These are phyloP conservation scores for Phytophthora cactorum DNA, from an alignment of 352 stramenopile species.

Conservation along the genomic window DNA sequence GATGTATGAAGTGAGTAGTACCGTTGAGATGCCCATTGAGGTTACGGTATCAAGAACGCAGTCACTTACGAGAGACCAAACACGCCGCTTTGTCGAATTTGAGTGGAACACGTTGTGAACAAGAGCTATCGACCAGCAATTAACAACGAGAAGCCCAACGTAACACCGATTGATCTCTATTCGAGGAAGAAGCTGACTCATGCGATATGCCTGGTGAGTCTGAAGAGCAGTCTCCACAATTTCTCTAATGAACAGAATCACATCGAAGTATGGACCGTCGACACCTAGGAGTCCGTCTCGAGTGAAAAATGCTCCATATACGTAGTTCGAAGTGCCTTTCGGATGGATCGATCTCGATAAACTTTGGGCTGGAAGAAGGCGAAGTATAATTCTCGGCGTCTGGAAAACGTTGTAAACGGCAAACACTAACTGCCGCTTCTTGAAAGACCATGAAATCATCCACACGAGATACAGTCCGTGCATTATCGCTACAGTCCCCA, in stretches of 20 bases:
- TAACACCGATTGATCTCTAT: conserved; percentile 27
- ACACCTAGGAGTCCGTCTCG: conserved; percentile 6
- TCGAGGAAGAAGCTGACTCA: conserved; percentile 37
- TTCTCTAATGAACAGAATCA: conserved; percentile 24
- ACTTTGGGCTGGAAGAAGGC: neutral
- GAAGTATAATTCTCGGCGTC: neutral
- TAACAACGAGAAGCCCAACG: conserved; percentile 30
- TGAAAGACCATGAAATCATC: conserved; percentile 21
- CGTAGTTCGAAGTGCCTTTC: neutral
- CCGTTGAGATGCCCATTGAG: conserved; percentile 29
- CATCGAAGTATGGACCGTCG: conserved; percentile 28
- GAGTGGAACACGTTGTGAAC: conserved; percentile 13
- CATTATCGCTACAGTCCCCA: conserved; percentile 4
- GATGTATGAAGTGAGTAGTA: conserved; percentile 11
- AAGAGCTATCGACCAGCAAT: conserved; percentile 34
- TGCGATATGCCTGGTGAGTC: conserved; percentile 29
- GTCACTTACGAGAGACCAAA: conserved; percentile 24
- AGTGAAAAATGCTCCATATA: neutral
- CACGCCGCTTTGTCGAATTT: neutral
- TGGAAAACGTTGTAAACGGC: conserved; percentile 14
- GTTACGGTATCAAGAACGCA: conserved; percentile 32
- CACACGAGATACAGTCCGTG: conserved; percentile 18
- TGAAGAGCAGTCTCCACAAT: conserved; percentile 33
- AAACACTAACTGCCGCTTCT: conserved; percentile 7
- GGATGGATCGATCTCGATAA: neutral